Conservation (phyloP, 1,284 basidiomycete genomes). For the Moniliella sp. region DNA sequence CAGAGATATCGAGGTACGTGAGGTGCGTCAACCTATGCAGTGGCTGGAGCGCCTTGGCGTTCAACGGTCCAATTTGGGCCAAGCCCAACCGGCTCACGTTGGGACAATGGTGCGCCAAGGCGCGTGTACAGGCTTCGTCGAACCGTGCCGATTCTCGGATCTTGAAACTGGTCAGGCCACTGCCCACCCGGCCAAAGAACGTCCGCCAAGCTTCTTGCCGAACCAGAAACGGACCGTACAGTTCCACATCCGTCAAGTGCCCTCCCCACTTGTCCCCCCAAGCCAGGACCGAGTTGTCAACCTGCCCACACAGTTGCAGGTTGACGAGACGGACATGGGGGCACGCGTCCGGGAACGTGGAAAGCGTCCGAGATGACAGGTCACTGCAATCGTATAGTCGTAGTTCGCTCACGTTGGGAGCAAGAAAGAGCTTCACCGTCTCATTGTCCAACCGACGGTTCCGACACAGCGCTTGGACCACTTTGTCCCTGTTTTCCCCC, state of each 20-base stretch:
- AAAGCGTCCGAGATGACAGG: conserved; percentile 36
- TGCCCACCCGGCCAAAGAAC: conserved; percentile 49
- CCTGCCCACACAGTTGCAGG: conserved; percentile 69
- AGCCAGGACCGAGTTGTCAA: conserved; percentile 46
- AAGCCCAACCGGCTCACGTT: conserved; percentile 51
- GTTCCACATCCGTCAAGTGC: conserved; percentile 52
- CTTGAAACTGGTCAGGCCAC: conserved; percentile 47
- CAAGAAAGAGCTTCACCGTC: conserved; percentile 62
- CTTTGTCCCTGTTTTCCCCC: conserved; percentile 23
- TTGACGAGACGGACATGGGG: conserved; percentile 43
- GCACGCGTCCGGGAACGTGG: conserved; percentile 7
- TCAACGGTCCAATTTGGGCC: conserved; percentile 50
- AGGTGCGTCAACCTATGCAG: conserved; percentile 37
- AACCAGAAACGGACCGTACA: conserved; percentile 73
- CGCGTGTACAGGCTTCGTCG: conserved; percentile 48
- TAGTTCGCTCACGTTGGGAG: conserved; percentile 47
- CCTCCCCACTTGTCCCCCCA: conserved; percentile 49
- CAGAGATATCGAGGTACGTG: conserved; percentile 44
- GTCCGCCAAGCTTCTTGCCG: conserved; percentile 51
- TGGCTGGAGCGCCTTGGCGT: conserved; percentile 17
- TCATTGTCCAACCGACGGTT: conserved; percentile 57
- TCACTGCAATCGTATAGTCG: conserved; percentile 75
- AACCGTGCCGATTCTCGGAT: conserved; percentile 63
- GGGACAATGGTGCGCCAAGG: conserved; percentile 47
- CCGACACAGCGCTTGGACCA: conserved; percentile 58